These are phyloP conservation scores for Pyrenochaeta sp. DNA, from an alignment of 2,329 filamentous ascomycete genomes.

Conservation along the genomic window DNA sequence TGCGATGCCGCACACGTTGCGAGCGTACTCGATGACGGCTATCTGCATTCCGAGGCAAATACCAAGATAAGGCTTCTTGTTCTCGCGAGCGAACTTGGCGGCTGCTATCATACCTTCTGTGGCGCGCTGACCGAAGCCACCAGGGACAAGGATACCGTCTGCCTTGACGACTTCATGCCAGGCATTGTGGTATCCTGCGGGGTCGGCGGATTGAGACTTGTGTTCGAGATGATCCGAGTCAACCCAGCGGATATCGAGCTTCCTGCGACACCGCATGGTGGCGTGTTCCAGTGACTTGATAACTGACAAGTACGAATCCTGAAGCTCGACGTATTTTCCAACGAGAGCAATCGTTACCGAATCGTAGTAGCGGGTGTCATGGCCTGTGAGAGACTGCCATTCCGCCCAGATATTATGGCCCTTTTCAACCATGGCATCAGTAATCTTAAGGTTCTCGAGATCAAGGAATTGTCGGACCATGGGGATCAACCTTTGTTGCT, in stretches of 20 bases:
- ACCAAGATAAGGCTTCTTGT: slow-evolving; percentile 82
- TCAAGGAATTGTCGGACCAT: slow-evolving; percentile 71
- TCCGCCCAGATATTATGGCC: slow-evolving; percentile 76
- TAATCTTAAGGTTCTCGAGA: slow-evolving; percentile 65
- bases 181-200: slow-evolving; percentile 80
- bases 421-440: slow-evolving; percentile 63
- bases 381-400: slow-evolving; percentile 76
- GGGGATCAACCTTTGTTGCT: slow-evolving; percentile 77
- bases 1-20: slow-evolving; percentile 72
- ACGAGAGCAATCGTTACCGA: slow-evolving; percentile 84
- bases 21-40: slow-evolving; percentile 87
- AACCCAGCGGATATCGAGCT: slow-evolving; percentile 82
- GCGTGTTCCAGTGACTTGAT: slow-evolving; percentile 89
- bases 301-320: slow-evolving; percentile 86
- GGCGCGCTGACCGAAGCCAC: slow-evolving; percentile 82
- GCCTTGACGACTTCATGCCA: slow-evolving; percentile 83
- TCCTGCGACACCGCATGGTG: slow-evolving; percentile 82
- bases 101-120: slow-evolving; percentile 90
- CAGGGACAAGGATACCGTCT: slow-evolving; percentile 72
- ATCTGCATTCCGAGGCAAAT: slow-evolving; percentile 94
- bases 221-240: slow-evolving; percentile 86
- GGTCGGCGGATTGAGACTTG: slow-evolving; percentile 65
- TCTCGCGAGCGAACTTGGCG: slow-evolving; percentile 84
- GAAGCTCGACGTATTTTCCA: slow-evolving; percentile 86
- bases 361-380: slow-evolving; percentile 71